Evolutionary conservation across 208 protist species (phyloP).

Genomic region (Acanthamoeba healyi): DNA sequence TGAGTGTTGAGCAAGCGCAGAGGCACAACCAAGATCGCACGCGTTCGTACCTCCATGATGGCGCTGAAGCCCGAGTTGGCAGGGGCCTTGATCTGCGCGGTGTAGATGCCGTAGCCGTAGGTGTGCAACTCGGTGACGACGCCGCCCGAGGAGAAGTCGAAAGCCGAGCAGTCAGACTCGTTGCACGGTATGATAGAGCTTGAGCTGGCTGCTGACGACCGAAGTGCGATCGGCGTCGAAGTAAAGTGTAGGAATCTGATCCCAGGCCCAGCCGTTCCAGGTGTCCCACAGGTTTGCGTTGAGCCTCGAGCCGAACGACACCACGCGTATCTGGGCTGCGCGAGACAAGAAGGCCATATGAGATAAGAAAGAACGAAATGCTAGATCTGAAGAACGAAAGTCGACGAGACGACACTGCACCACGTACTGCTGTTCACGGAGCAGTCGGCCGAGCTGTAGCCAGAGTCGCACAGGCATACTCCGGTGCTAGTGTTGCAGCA

Average conservation of each 20-base stretch:
- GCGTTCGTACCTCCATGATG: too few relatives aligned
- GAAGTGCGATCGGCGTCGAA: neutral
- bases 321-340: neutral
- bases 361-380: neutral
- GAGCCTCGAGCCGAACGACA: neutral
- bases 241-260: neutral
- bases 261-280: neutral
- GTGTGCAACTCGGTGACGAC: neutral
- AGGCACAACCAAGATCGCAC: neutral
- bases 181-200: neutral
- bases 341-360: too few relatives aligned
- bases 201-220: neutral
- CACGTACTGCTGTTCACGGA: neutral
- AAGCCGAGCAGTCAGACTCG: neutral
- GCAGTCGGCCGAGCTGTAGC: neutral
- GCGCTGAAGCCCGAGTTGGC: neutral
- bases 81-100: neutral
- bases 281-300: neutral
- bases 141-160: neutral
- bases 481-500: neutral
- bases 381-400: neutral
- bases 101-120: constrained; percentile 1
- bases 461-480: neutral
- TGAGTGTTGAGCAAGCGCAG: neutral
- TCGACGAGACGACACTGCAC: too few relatives aligned